Conservation (phyloP, 345 rosid genomes). For the Eucalyptus guilfoylei region DNA sequence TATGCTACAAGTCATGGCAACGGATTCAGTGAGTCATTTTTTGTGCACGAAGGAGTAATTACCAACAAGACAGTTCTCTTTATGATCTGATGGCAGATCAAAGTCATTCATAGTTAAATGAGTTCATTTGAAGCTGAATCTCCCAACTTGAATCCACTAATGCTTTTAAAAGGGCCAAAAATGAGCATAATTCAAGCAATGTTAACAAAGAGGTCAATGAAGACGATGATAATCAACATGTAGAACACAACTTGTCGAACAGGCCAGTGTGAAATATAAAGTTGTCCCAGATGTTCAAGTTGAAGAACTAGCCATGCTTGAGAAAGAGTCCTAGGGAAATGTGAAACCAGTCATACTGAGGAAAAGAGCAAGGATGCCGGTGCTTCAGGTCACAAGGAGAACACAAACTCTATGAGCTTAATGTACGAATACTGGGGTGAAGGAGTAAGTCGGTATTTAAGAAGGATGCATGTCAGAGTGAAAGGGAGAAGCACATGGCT, state of each 20-base stretch:
- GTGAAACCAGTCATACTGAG: background rate
- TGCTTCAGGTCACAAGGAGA: background rate
- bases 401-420: background rate
- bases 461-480: background rate
- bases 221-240: background rate
- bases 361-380: background rate
- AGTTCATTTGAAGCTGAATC: background rate
- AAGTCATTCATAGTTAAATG: background rate
- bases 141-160: background rate
- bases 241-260: background rate
- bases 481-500: background rate
- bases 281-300: background rate
- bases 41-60: background rate
- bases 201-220: background rate
- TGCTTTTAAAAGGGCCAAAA: background rate
- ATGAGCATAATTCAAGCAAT: background rate
- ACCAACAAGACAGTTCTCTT: background rate
- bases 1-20: background rate
- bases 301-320: background rate
- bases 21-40: background rate
- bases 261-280: background rate
- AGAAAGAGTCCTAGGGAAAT: background rate
- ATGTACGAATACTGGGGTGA: background rate
- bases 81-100: background rate
- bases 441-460: background rate